phyloP scores from a whole-genome alignment of 2,329 filamentous ascomycete species.

The Ophiostoma novo-ulmi region DNA sequence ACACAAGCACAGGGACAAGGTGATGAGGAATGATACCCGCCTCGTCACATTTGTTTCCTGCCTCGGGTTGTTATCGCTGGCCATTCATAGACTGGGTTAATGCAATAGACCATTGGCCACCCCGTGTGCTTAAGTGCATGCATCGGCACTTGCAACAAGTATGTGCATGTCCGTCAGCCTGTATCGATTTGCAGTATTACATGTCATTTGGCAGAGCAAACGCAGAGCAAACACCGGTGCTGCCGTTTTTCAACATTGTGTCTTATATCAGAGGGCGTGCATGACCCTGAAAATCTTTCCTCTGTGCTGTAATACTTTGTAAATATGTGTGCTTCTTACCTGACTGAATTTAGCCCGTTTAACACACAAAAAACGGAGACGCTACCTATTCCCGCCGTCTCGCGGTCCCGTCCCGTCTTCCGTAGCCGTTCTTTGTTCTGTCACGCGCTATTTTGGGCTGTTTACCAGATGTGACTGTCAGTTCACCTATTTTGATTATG shows the following conservation, averaged over 20 bases:
- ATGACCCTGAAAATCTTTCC: not conserved
- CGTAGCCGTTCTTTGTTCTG: constrained; percentile 8
- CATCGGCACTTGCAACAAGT: not conserved
- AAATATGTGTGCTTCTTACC: too few species aligned
- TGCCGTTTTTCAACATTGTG: constrained; percentile 3
- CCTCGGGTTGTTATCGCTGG: not conserved
- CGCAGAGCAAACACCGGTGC: not conserved
- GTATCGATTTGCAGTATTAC: not conserved
- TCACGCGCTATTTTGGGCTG: not conserved
- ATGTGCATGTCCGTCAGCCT: not conserved
- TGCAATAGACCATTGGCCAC: not conserved
- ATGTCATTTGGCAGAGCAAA: not conserved
- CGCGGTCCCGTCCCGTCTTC: constrained; percentile 15
- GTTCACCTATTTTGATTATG: not conserved
- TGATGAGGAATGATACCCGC: not conserved
- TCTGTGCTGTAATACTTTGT: not conserved
- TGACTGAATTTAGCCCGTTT: not conserved
- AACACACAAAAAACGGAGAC: constrained; percentile 2
- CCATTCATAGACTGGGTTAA: not conserved
- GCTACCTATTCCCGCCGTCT: constrained; percentile 9
- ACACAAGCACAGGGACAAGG: not conserved
- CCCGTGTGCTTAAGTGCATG: not conserved
- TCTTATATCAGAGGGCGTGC: not conserved
- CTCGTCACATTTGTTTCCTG: not conserved
- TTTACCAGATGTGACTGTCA: too few species aligned